These are phyloP conservation scores for Coleophoma eucalyptorum DNA, from an alignment of 2,329 filamentous ascomycete genomes.

Conservation along the genomic window DNA sequence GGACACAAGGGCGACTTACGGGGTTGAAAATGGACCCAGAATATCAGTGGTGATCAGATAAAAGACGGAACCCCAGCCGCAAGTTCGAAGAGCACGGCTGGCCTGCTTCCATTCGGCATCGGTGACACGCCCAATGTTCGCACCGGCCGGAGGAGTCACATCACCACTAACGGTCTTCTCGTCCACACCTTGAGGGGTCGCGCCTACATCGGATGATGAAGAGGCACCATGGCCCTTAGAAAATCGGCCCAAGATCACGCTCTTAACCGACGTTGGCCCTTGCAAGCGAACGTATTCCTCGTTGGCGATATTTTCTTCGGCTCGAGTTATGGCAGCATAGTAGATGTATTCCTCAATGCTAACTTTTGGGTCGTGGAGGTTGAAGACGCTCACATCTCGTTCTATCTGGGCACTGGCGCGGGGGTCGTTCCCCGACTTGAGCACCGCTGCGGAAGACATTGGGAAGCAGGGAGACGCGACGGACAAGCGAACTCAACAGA, in stretches of 20 bases:
- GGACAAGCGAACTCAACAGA: not conserved
- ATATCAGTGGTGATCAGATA: conserved; percentile 21
- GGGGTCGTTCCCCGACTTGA: not conserved
- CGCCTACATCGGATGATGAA: too few species aligned
- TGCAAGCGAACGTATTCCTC: conserved; percentile 10
- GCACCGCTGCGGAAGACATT: not conserved
- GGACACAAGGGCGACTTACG: not conserved
- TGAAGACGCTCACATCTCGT: not conserved
- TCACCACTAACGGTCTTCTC: conserved; percentile 7
- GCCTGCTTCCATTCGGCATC: conserved; percentile 44
- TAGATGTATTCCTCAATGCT: conserved; percentile 32
- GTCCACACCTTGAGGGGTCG: not conserved
- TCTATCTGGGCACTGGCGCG: not conserved
- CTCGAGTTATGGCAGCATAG: conserved; percentile 28
- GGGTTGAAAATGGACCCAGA: conserved; percentile 13
- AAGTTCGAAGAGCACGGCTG: conserved; percentile 40
- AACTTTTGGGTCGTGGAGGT: conserved; percentile 23
- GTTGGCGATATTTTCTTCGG: conserved; percentile 25
- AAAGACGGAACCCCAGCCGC: conserved; percentile 40
- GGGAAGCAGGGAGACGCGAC: not conserved
- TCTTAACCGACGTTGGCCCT: conserved; percentile 16
- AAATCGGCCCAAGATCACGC: conserved; percentile 15
- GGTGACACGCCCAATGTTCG: conserved; percentile 13
- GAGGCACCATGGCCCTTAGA: conserved; percentile 5
- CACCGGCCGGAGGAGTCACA: not conserved